phyloP scores from a whole-genome alignment of 768 basidiomycete genomes.

The Suillus subalutaceus region DNA sequence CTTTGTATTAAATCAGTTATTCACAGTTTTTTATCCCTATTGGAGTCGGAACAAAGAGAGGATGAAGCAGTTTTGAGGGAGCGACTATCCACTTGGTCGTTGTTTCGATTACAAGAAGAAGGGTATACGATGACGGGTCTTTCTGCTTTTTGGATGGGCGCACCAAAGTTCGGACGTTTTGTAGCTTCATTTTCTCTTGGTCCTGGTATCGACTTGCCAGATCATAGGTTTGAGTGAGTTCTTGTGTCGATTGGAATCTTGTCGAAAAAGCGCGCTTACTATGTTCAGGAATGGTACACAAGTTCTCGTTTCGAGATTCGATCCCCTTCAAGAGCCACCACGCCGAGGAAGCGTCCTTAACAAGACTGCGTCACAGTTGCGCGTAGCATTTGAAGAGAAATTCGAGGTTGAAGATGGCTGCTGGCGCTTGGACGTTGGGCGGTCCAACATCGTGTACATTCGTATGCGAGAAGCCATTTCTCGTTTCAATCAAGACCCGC shows the following conservation, averaged over 20 bases:
- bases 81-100: slow-evolving; percentile 69
- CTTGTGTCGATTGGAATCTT: neutral
- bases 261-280: slow-evolving; percentile 9
- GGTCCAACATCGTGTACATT: slow-evolving; percentile 63
- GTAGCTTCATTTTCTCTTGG: slow-evolving; percentile 68
- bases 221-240: slow-evolving; percentile 72
- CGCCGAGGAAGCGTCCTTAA: slow-evolving; percentile 59
- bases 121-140: slow-evolving; percentile 74
- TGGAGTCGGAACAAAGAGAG: slow-evolving; percentile 64
- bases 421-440: slow-evolving; percentile 76
- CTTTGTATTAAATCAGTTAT: neutral
- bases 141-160: slow-evolving; percentile 68
- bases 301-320: slow-evolving; percentile 61
- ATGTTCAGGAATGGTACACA: slow-evolving; percentile 66
- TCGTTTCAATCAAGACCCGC: slow-evolving; percentile 57
- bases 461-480: slow-evolving; percentile 72
- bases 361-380: slow-evolving; percentile 52
- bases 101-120: slow-evolving; percentile 60
- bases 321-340: slow-evolving; percentile 61
- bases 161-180: slow-evolving; percentile 63
- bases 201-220: slow-evolving; percentile 62
- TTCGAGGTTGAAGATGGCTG: slow-evolving; percentile 46
- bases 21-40: slow-evolving; percentile 48
- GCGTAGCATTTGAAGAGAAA: slow-evolving; percentile 56
- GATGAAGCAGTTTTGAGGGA: slow-evolving; percentile 60